phyloP scores from a whole-genome alignment of 1,139 yeast species.

The Pichia sp. region DNA sequence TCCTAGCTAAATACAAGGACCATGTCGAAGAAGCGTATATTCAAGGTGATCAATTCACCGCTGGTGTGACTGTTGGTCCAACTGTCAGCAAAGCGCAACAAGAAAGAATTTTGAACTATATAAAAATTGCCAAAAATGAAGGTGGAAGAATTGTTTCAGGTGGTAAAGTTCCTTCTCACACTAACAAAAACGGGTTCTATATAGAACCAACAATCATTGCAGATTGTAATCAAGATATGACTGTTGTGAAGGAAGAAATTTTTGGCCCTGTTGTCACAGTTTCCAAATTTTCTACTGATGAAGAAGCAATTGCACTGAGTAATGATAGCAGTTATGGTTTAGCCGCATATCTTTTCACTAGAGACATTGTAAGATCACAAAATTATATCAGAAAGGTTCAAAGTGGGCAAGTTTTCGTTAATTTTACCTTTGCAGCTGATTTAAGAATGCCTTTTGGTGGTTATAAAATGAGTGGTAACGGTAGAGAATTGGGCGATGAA shows the following conservation, averaged over 20 bases:
- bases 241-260: constrained; percentile 49
- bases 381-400: constrained; percentile 22
- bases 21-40: constrained; percentile 41
- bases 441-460: constrained; percentile 49
- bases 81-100: constrained; percentile 59
- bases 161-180: constrained; percentile 29
- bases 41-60: constrained; percentile 51
- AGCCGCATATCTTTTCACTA: constrained; percentile 52
- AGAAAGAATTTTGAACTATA: constrained; percentile 41
- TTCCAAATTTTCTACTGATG: constrained; percentile 44
- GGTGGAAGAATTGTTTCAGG: constrained; percentile 50
- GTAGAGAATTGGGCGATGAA: constrained; percentile 55
- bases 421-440: constrained; percentile 50
- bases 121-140: constrained; percentile 45
- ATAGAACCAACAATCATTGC: constrained; percentile 49
- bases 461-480: constrained; percentile 47
- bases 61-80: constrained; percentile 64
- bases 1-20: constrained; percentile 38
- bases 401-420: constrained; percentile 54
- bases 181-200: constrained; percentile 32
- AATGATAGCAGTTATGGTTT: constrained; percentile 48
- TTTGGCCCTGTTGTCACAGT: constrained; percentile 54
- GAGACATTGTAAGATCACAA: constrained; percentile 35
- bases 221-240: constrained; percentile 44
- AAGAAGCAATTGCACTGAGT: constrained; percentile 42